Evolutionary conservation across 768 basidiomycete genomes (phyloP), one percentile per base, ranked within the genome.

Genomic region (Boletus sp.): DNA sequence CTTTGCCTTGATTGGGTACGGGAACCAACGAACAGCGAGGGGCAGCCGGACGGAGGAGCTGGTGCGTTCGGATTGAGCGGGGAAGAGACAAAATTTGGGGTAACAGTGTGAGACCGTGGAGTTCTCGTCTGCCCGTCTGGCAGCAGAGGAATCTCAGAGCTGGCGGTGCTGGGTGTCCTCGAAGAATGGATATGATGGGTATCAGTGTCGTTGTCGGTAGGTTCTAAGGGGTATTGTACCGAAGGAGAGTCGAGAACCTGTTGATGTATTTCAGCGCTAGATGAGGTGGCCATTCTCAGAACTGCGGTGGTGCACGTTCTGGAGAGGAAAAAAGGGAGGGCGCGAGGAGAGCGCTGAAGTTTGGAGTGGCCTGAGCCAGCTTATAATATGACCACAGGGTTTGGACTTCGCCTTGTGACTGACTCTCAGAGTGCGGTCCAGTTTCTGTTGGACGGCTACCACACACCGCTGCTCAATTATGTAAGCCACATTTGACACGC

Each of bases 191-290:
- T 30, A 7, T 50, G 42, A 40, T 6, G 50, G 18, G 3, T 29
- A 11, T 67, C 62, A 6, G 41, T 28, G 48, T 61, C 59, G 29
- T 54, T 56, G 8, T 61, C 58, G 2, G 52, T 24, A 30, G 10
- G 54, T 8, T 59, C 64, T 33, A 52, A 2, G 11, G 49, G 17
- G 45, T 33, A 44, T 18, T 30, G 55, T 12, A 24, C 33, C 11
- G 58, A 39, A 15, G 20, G 28, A 10, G 51, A 39, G 18, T 28
- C n/a, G 3, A 28, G 36, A 80, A 79, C 65, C 85, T 15, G 80
- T 76, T 20, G 75, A 76, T 11, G 78, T 73, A 0, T 81, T 84
- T 1, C 87, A 84, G 61, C 76, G 1, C 64, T 83, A 2, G 85
- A 83, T 0, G 78, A 83, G 3, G 63, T 71, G 0, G 79, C 78